Base-by-base conservation (phyloP, 345 rosid genomes). In the Lumnitzera littorea region DNA sequence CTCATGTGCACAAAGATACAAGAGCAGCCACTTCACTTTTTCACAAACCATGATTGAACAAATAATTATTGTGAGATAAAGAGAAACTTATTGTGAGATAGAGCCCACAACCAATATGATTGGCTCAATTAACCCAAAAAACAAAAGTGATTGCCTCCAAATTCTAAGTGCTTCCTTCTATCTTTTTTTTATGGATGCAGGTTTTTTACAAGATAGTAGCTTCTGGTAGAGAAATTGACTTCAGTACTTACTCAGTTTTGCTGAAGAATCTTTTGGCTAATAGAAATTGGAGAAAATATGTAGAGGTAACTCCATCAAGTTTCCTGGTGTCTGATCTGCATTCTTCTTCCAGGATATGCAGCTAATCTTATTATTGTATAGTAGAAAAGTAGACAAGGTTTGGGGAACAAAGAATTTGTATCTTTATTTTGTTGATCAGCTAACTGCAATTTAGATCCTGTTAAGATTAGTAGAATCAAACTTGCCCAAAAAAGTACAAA, bases 201-300 rank as follows among this genome's bases (percentile, higher is more conserved):
- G 57, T 91, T 62, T 91, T 89, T 72, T 82, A 72, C 82, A 89
- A 85, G 84, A 75, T 89, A 16, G 69, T 75, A 66, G 75, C 77
- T 51, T 79, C 84, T 23, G 94, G 83, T 64, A 82, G 71, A 68
- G 78, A 76, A 68, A 71, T 78, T 63, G 82, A 84, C 77, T 63
- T 77, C 70, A 74, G 51, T 51, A 87, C 89, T 69, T 85, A 80
- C 60, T 74, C 82, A 43, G 65, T 85, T 62, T 65, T 85, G 75
- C 70, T 92, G 83, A 74, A 80, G 74, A 87, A 82, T 78, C 91
- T 87, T 67, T 67, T 92, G 76, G 84, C 84, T 52, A 72, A 71
- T 62, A 96, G 91, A 57, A 89, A 84, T 74, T 89, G 96, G 98
- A 90, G 96, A 70, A 92, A 92, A 72, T 92, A 89, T 78, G 71